Base-by-base conservation (phyloP, 352 stramenopile genomes). In the Globisporangium nodosum region DNA sequence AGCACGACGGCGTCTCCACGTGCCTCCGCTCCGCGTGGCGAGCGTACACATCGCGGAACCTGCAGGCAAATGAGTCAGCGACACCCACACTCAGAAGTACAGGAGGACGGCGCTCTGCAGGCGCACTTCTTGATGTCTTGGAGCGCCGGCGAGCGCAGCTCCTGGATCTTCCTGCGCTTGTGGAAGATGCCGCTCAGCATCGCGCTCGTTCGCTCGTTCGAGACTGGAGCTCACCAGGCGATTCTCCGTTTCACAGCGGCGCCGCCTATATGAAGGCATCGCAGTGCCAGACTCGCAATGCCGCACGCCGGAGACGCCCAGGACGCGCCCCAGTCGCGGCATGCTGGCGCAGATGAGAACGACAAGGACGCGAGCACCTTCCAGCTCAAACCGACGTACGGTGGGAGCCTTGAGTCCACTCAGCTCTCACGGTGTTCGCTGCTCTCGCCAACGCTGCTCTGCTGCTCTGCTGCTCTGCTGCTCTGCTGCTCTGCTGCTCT, bases 131-230 rank as follows among this genome's bases (percentile, higher is more conserved):
- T 92, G 43, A 92, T 75, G 40, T 92, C 79, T 58, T 92, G 79
- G 2, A 92, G 66, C n/a, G 79, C 76, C 12, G 80, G 82, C 21
- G 75, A 65, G n/a, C 82, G 82, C 30, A 90, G 71, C 54, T 90
- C 80, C 55, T 87, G 79, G 47, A 67, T 83, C 68, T 92, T 92
- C 71, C 85, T 88, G 43, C 77, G 78, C 68, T 92, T 92, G 48
- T 87, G 66, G 63, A 92, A 92, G 59, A 92, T 85, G 47, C 80
- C 73, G 47, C 74, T 73, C 31, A 92, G 70, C 81, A 92, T 90
- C 39, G 27, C 50, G 21, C 52, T 50, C 24, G 24, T 27, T 27
- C 24, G 24, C 24, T 27, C 24, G 24, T 27, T 27, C 24, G 24
- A 27, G 24, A 27, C 24, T 27, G 24, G 24, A 27, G 24, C 24